Conservation (phyloP, 257 asterid species). For the Plectranthus barbatus region DNA sequence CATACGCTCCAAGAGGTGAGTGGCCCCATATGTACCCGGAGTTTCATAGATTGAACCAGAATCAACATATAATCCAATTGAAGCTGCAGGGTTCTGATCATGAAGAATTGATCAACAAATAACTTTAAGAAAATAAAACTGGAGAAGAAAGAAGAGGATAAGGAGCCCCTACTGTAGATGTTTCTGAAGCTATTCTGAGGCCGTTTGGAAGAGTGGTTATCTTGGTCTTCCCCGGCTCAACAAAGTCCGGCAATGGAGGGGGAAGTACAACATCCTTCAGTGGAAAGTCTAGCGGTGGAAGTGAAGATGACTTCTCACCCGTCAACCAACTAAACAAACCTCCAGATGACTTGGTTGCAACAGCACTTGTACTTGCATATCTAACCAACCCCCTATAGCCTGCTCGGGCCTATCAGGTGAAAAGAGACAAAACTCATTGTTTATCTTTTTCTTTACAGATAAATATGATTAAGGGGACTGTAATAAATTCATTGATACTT, state of each 20-base stretch:
- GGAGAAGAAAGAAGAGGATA: not conserved
- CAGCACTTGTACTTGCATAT: constrained; percentile 66
- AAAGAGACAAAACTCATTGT: not conserved
- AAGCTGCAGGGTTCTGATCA: constrained; percentile 75
- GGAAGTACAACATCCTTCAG: constrained; percentile 59
- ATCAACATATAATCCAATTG: constrained; percentile 78
- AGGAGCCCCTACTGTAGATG: constrained; percentile 53
- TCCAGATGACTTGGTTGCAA: constrained; percentile 56
- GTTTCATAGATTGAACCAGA: constrained; percentile 84
- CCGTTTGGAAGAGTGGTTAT: constrained; percentile 77
- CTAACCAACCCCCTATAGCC: constrained; percentile 45
- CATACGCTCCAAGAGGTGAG: constrained; percentile 92
- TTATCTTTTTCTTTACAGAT: not conserved
- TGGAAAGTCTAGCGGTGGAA: constrained; percentile 72
- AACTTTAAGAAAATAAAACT: not conserved
- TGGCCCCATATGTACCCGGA: constrained; percentile 64
- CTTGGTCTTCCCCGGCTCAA: constrained; percentile 65
- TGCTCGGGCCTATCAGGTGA: constrained; percentile 37
- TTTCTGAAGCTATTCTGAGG: constrained; percentile 65
- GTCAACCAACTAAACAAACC: constrained; percentile 68
- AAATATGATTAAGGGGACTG: not conserved
- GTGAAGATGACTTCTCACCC: constrained; percentile 49
- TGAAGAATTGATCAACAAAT: constrained; percentile 8
- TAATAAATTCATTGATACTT: not conserved
- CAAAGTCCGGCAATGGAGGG: constrained; percentile 66